A percentile compares a stretch with the other conserved stretches of the same genome.
Conservation (phyloP, 1,284 basidiomycete species). For the Ustilago vetiveriae region DNA sequence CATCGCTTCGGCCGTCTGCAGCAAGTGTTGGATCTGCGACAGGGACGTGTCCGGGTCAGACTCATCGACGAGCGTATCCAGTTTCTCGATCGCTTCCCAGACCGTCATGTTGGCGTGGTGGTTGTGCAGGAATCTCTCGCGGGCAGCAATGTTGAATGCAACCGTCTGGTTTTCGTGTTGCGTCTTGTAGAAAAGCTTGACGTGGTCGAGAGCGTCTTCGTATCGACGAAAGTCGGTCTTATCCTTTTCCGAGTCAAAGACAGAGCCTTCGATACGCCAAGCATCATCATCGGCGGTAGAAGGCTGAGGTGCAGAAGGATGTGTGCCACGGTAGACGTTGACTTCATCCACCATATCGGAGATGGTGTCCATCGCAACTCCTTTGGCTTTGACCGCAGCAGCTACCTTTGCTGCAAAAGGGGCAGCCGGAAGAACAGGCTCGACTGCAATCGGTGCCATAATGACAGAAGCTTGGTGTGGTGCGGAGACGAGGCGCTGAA, state of each 20-base stretch:
- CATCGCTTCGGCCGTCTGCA: conserved; percentile 92
- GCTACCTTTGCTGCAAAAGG: conserved; percentile 10
- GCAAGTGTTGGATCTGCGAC: conserved; percentile 83
- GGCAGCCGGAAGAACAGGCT: conserved; percentile 13
- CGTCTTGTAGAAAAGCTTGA: conserved; percentile 86
- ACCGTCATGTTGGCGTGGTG: conserved; percentile 68
- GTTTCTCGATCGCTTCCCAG: conserved; percentile 90
- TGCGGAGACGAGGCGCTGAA: too few species aligned
- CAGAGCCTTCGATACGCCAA: conserved; percentile 67
- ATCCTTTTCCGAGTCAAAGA: conserved; percentile 80
- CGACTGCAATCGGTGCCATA: conserved; percentile 37
- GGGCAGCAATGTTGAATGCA: conserved; percentile 47
- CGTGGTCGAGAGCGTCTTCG: conserved; percentile 78
- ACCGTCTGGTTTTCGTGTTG: conserved; percentile 83
- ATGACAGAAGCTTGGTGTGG: not conserved
- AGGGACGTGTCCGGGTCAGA: conserved; percentile 74
- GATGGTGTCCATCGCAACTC: conserved; percentile 41
- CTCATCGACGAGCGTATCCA: conserved; percentile 87
- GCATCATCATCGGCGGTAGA: conserved; percentile 22
- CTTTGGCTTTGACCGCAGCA: conserved; percentile 22
- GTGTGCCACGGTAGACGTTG: conserved; percentile 48
- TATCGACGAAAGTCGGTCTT: conserved; percentile 72
- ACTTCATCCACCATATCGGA: conserved; percentile 51
- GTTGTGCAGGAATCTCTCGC: conserved; percentile 42
- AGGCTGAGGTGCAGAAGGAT: conserved; percentile 39